Base-by-base conservation (phyloP, 331 rosid species). In the Telfairia occidentalis region DNA sequence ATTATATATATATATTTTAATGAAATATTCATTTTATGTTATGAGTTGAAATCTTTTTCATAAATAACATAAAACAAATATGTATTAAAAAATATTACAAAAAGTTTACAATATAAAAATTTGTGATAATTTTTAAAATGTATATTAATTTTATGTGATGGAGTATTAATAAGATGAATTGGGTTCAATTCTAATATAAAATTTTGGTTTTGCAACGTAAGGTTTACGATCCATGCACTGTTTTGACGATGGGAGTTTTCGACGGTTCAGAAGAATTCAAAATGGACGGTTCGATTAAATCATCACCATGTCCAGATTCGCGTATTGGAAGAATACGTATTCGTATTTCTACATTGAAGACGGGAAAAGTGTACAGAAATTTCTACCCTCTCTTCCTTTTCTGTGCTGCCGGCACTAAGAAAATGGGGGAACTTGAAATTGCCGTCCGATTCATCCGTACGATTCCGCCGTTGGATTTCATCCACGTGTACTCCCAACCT, bases 161-260 rank as follows among this genome's bases (percentile, higher is more conserved):
- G n/a, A n/a, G n/a, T n/a, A n/a, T n/a, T n/a, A n/a, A n/a, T n/a
- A n/a, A n/a, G n/a, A n/a, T n/a, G n/a, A n/a, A n/a, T n/a, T n/a
- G n/a, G n/a, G n/a, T n/a, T n/a, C n/a, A n/a, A n/a, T n/a, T n/a
- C 16, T 23, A 60, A 60, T 5, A 7, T 16, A 16, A 32, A 60
- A 60, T 60, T 60, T 0, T 7, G 9, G 15, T 29, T 59, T 2
- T 5, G 8, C 2, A 11, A n/a, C n/a, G n/a, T n/a, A n/a, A 60
- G 69, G 98, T 94, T 15, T 94, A 71, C 26, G 98, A 94, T 71
- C 98, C 98, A 2, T 89, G 92, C 26, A 88, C 98, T 0, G 92
- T 91, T 75, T 75, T 94, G 82, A 89, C 89, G 0, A 63, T 94
- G 12, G 98, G 96, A 37, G 90, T 91, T 9, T 91, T 94, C n/a